Conservation (phyloP, 139 green algal species). For the Chlorella ohadii region DNA sequence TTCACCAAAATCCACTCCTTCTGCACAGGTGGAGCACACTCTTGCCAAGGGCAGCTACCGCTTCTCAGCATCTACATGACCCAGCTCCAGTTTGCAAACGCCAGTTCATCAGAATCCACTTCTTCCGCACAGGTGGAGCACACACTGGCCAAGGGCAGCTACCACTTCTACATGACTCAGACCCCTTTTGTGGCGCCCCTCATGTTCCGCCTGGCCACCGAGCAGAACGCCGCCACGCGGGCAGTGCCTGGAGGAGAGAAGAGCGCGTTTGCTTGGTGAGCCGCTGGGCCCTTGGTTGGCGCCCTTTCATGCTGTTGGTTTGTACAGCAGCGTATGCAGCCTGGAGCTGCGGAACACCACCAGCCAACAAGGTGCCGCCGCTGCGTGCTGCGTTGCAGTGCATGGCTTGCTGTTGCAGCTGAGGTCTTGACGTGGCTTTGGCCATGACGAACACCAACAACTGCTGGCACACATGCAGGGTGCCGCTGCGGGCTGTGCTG, state of each 20-base stretch:
- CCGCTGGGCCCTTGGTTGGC: no score
- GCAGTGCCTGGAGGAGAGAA: constrained; percentile 58
- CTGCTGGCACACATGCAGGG: constrained; percentile 46
- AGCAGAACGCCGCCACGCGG: constrained; percentile 45
- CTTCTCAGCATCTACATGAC: constrained; percentile 52
- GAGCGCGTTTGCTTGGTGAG: constrained; percentile 54
- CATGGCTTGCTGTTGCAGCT: no score
- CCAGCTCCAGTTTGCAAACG: no score
- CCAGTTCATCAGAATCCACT: no score
- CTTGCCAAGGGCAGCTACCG: constrained; percentile 44
- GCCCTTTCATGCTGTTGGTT: no score
- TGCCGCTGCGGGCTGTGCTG: constrained; percentile 40
- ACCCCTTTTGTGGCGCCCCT: constrained; percentile 47
- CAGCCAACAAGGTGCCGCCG: no score
- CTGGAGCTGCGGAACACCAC: no score
- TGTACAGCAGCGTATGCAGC: no score
- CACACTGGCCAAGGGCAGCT: constrained; percentile 37
- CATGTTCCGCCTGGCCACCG: constrained; percentile 48
- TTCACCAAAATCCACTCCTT: no score
- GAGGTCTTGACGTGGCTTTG: no score
- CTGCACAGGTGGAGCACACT: constrained; percentile 42
- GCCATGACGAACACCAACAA: no score
- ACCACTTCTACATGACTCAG: constrained; percentile 47
- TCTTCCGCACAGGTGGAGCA: constrained; percentile 48
- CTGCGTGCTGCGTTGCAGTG: no score